Conservation (phyloP, 352 stramenopile genomes). For the Peronospora destructor region DNA sequence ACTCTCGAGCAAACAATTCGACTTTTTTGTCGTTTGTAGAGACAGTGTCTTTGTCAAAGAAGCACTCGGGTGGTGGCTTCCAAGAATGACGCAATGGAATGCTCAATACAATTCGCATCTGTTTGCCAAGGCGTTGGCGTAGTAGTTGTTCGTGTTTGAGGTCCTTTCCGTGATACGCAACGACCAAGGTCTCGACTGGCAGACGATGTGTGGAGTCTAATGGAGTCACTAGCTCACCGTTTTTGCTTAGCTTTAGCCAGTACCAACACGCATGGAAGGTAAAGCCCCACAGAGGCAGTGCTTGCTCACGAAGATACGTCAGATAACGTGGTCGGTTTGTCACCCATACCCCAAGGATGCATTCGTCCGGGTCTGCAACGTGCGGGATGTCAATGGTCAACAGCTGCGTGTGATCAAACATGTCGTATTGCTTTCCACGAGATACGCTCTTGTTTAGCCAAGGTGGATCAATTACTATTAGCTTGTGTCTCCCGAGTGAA, state of each 20-base stretch:
- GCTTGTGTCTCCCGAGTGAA: conserved; percentile 13
- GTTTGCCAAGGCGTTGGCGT: conserved; percentile 23
- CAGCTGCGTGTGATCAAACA: conserved; percentile 53
- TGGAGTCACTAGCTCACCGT: conserved; percentile 51
- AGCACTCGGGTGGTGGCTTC: conserved; percentile 61
- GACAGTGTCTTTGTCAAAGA: conserved; percentile 30
- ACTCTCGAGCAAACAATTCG: conserved; percentile 64
- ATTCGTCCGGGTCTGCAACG: conserved; percentile 32
- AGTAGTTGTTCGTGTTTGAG: conserved; percentile 13
- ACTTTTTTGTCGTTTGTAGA: conserved; percentile 20
- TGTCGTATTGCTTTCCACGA: conserved; percentile 47
- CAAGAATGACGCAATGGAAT: conserved; percentile 70
- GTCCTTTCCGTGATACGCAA: conserved; percentile 40
- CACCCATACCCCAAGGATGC: conserved; percentile 67
- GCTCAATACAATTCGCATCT: conserved; percentile 43
- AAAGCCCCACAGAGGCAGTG: conserved; percentile 58
- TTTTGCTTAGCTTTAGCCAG: conserved; percentile 64
- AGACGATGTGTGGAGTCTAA: conserved; percentile 55
- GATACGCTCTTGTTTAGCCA: conserved; percentile 77
- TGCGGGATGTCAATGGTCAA: conserved; percentile 34
- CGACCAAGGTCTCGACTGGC: conserved; percentile 56
- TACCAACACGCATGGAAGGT: conserved; percentile 55
- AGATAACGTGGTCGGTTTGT: conserved; percentile 60
- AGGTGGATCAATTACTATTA: conserved; percentile 64
- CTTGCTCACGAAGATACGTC: conserved; percentile 46